Evolutionary conservation across 1,284 basidiomycete genomes (phyloP), one percentile per base, ranked within the genome.

Genomic region (Moniliophthora roreri): DNA sequence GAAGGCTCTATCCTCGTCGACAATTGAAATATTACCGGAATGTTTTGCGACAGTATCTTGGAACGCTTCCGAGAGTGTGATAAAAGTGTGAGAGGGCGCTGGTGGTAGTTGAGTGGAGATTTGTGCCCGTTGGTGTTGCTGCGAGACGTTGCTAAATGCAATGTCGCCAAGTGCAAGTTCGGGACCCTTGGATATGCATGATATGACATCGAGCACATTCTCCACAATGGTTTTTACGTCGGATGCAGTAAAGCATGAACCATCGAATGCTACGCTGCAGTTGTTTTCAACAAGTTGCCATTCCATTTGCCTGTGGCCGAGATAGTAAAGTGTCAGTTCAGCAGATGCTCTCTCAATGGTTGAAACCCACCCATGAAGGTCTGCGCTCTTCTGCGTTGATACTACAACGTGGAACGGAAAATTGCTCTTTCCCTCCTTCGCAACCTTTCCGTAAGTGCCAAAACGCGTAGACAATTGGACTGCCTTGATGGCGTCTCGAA

Each of bases 11-110:
- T 35, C 18, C 20, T 18, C 34, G n/a, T 49, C 34, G 47, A 37
- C 47, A n/a, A 49, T 15, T n/a, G 47, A 28, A 24, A 37, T 23
- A 8, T 37, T 8, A 13, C 16, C 21, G 28, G 28, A 7, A 18
- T 49, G 24, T 24, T 34, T 49, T 4, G 5, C 10, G 34, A 49
- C 47, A 5, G 34, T 24, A n/a, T 37, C 16, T n/a, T 36, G 47
- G 23, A 49, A 49, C 23, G 47, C 47, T 16, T 49, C 47, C 23
- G 35, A 18, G 5, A 49, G 47, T 37, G 34, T 13, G 9, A 20
- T 10, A 18, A 35, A 35, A 6, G 34, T 38, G n/a, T 49, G 37
- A 13, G 47, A 37, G 10, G 34, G 47, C 13, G 47, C 18, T 16
- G 34, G 34, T n/a, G 47, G 47, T n/a, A 15, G 7, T 8, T 7